Percentiles rank a stretch among this genome's conserved stretches.
phyloP scores from a whole-genome alignment of 441 rosid genomes.

The Euphorbia neoarborescens region DNA sequence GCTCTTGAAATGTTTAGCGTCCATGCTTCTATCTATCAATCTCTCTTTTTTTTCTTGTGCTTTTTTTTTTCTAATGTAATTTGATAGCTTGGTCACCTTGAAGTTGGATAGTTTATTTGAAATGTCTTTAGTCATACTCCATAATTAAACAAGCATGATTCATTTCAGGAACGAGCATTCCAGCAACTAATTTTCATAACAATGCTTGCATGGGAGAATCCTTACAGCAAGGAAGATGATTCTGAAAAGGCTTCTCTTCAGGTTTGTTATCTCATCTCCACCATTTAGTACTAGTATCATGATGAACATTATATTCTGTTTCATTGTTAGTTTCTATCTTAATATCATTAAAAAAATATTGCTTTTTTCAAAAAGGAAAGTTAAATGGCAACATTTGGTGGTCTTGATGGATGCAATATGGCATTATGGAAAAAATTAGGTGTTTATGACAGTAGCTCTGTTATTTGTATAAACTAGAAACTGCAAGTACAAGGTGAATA shows the following conservation, averaged over 20 bases:
- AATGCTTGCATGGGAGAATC: slow-evolving; percentile 93
- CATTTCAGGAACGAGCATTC: slow-evolving; percentile 73
- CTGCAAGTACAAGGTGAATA: not conserved
- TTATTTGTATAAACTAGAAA: not conserved
- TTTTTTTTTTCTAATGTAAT: not conserved
- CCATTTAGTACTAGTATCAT: slow-evolving; percentile 10
- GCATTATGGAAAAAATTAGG: not conserved
- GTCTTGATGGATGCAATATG: not conserved
- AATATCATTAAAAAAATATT: slow-evolving; percentile 7
- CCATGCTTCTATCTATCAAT: not conserved
- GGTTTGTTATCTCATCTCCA: slow-evolving; percentile 36
- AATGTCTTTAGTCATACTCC: not conserved
- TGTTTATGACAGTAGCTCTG: not conserved
- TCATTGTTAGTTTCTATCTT: not conserved
- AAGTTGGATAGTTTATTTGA: slow-evolving; percentile 2
- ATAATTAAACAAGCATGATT: slow-evolving; percentile 5
- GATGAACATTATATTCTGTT: not conserved
- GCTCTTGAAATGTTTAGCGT: not conserved
- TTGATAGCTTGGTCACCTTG: not conserved
- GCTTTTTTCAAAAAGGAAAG: not conserved
- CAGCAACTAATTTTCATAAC: slow-evolving; percentile 82
- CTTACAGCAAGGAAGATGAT: slow-evolving; percentile 44
- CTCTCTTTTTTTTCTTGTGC: not conserved
- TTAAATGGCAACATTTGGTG: not conserved
- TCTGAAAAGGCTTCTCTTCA: slow-evolving; percentile 49